Conservation (phyloP, 495 filamentous ascomycete genomes). For the Lindgomyces ingoldianus region DNA sequence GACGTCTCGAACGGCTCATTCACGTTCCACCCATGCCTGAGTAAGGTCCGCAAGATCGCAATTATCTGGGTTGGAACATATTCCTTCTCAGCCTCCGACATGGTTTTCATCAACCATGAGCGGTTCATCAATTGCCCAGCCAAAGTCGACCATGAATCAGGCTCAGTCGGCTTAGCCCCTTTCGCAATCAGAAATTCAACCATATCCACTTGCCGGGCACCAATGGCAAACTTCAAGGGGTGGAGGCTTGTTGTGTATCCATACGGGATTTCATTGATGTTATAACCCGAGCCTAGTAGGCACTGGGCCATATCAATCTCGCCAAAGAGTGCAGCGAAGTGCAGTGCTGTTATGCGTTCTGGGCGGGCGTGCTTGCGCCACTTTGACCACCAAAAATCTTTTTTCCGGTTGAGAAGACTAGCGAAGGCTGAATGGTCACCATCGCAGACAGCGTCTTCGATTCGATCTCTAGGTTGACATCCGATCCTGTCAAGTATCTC, state of each 20-base stretch:
- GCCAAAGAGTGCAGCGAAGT: constrained; percentile 34
- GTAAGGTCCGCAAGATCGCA: constrained; percentile 23
- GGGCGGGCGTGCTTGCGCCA: constrained; percentile 25
- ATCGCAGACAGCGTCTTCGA: constrained; percentile 25
- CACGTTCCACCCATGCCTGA: constrained; percentile 27
- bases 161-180: constrained; percentile 28
- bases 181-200: constrained; percentile 32
- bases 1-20: constrained; percentile 27
- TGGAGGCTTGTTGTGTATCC: constrained; percentile 31
- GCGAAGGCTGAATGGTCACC: constrained; percentile 24
- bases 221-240: constrained; percentile 33
- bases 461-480: constrained; percentile 41
- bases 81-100: constrained; percentile 30
- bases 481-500: constrained; percentile 42
- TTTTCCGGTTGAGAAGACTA: constrained; percentile 28
- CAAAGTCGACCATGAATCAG: constrained; percentile 32
- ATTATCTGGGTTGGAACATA: constrained; percentile 22
- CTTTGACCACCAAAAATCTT: constrained; percentile 28
- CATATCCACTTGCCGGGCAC: constrained; percentile 35
- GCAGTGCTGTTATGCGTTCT: constrained; percentile 30
- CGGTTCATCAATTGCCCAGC: constrained; percentile 30
- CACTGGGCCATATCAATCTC: constrained; percentile 31
- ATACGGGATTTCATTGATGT: constrained; percentile 33
- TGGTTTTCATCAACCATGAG: constrained; percentile 35
- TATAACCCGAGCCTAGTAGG: constrained; percentile 17